These are phyloP conservation scores for Endoconidiophora laricicola DNA, from an alignment of 2,329 filamentous ascomycete genomes.

Conservation along the genomic window DNA sequence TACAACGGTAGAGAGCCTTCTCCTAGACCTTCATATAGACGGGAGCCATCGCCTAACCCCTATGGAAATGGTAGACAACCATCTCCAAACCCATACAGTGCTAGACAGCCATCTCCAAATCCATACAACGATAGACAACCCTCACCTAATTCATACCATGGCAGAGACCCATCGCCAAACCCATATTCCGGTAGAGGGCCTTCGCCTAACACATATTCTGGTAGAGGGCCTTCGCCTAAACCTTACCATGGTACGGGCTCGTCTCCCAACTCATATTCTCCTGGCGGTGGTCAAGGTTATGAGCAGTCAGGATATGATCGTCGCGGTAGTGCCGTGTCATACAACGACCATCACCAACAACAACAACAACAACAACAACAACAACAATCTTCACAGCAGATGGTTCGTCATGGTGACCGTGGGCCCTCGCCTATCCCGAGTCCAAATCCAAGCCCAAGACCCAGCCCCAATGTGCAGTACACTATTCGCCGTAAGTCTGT, in stretches of 20 bases:
- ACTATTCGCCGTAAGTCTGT: constrained; percentile 56
- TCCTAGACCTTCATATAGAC: neutral
- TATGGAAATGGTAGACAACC: neutral
- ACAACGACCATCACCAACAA: constrained; percentile 1
- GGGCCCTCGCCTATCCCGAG: constrained; percentile 6
- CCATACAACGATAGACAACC: neutral
- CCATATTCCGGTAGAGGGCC: constrained; percentile 20
- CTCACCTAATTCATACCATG: constrained; percentile 2
- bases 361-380: neutral
- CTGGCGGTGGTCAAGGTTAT: constrained; percentile 1
- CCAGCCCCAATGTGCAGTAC: constrained; percentile 28
- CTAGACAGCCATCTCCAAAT: constrained; percentile 2
- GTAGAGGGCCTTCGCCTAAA: constrained; percentile 1
- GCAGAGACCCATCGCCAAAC: constrained; percentile 1
- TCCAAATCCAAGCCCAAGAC: constrained; percentile 17
- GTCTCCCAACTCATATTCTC: constrained; percentile 24
- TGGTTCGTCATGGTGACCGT: constrained; percentile 7
- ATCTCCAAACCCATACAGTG: constrained; percentile 3
- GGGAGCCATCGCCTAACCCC: constrained; percentile 3
- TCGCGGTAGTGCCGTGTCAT: constrained; percentile 3
- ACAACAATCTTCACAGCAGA: constrained; percentile 1
- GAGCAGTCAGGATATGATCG: constrained; percentile 4
- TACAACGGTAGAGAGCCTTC: neutral
- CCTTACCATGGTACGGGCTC: constrained; percentile 14
- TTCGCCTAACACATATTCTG: constrained; percentile 9